phyloP scores from a whole-genome alignment of 2,329 filamentous ascomycete genomes.

The Aspergillus quadrilineatus region DNA sequence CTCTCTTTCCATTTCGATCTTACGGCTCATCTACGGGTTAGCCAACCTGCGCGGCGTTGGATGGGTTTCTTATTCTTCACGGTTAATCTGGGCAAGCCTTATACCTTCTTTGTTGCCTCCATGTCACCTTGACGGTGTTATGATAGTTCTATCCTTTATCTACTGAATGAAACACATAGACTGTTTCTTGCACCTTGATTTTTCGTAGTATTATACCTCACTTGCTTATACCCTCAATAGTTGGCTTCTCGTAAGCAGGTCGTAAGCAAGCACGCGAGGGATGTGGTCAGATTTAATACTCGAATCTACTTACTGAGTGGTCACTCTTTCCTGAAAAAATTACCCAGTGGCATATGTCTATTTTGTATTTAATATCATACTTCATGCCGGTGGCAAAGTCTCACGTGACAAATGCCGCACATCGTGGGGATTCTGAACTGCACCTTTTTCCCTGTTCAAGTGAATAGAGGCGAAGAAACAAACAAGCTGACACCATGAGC shows the following conservation, averaged over 20 bases:
- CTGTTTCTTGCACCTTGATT: background rate
- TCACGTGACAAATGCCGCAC: background rate
- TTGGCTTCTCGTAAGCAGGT: too few relatives aligned
- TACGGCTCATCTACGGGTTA: slow-evolving; percentile 30
- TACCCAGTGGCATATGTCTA: too few relatives aligned
- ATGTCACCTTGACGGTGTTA: slow-evolving; percentile 18
- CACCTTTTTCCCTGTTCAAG: background rate
- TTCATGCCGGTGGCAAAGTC: background rate
- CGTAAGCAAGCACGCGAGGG: too few relatives aligned
- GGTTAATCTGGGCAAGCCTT: slow-evolving; percentile 25
- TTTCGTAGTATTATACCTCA: too few relatives aligned
- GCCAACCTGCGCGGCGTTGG: slow-evolving; percentile 40
- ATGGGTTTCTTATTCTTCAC: slow-evolving; percentile 30
- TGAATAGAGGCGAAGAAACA: background rate
- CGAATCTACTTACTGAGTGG: too few relatives aligned
- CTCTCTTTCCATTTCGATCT: slow-evolving; percentile 21
- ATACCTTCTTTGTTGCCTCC: slow-evolving; percentile 18
- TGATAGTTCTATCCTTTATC: slow-evolving; percentile 21
- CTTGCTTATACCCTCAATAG: background rate
- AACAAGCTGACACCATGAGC: slow-evolving; percentile 26
- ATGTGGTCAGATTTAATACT: too few relatives aligned
- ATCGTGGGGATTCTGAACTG: background rate
- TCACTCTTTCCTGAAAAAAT: too few relatives aligned
- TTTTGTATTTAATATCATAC: too few relatives aligned
- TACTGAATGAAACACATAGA: slow-evolving; percentile 7